Evolutionary conservation across 148 eudicot species (phyloP), one percentile per base, ranked within the genome.

Genomic region (Rhododendron ferrugineum): DNA sequence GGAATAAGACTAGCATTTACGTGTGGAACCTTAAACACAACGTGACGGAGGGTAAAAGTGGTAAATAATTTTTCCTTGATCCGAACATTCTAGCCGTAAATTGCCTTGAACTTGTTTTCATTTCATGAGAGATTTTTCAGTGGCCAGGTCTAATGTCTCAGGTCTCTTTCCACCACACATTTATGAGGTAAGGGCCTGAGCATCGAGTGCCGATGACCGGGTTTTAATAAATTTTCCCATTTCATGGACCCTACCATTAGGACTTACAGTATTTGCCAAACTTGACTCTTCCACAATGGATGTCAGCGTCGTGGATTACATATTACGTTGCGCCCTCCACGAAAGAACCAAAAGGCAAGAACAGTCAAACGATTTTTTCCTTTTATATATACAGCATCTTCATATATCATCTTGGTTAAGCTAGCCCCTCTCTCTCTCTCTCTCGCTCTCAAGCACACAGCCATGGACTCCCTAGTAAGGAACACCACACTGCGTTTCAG

Each of bases 401-500:
- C 32, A 26, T 10, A 5, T 5, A 14, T 1, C 20, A 1, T 30
- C 74, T 28, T 4, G 74, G 18, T 30, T 28, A 18, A 68, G 36
- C 36, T 11, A 68, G 16, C 74, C 4, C 0, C 26, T 22, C 26
- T 23, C 72, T 14, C 74, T 14, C 74, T 28, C 74, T 60, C 26
- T 60, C 66, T 62, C 70, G n/a, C 70, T 23, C 68, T 23, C 73
- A 0, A 13, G 2, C 23, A 30, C 5, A 7, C 9, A 81, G 82
- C 46, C 80, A 87, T 87, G 89, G 40, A 54, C 10, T 47, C 85
- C 47, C 85, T 87, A 46, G 54, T 81, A 16, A 84, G 83, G 42
- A 85, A n/a, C 79, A 34, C 87, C 82, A 82, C 89, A 49, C 30
- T 85, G 81, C 82, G 44, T n/a, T 74, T 84, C 34, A 73, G 84